Evolutionary conservation across 306 rosid species (phyloP).

Genomic region (Rosa persica): DNA sequence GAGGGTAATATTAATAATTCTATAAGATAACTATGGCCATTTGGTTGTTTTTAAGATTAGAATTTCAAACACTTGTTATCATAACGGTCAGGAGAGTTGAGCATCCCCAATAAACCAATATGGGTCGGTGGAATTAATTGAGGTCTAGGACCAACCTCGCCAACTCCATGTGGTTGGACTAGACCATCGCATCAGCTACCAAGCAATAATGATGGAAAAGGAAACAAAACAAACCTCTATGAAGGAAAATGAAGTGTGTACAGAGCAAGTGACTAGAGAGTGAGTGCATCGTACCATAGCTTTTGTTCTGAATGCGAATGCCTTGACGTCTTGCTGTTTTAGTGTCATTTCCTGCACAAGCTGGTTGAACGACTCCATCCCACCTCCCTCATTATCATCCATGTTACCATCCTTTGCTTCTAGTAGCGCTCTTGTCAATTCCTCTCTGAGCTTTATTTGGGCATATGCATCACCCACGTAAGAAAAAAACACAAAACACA

Average conservation of each 20-base stretch:
- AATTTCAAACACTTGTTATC: neutral
- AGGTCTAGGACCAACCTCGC: conserved; percentile 12
- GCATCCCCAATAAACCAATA: neutral
- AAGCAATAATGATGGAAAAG: neutral
- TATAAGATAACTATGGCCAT: neutral
- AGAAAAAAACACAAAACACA: conserved; percentile 18
- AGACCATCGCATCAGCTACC: conserved; percentile 11
- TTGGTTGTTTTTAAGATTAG: neutral
- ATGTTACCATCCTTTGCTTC: conserved; percentile 54
- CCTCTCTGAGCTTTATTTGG: conserved; percentile 72
- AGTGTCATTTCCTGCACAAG: conserved; percentile 72
- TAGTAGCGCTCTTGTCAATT: conserved; percentile 61
- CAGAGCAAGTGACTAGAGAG: neutral
- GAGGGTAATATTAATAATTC: neutral
- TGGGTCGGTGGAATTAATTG: conserved; percentile 6
- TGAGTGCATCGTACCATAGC: conserved; percentile 57
- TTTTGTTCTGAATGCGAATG: conserved; percentile 85
- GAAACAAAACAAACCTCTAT: neutral
- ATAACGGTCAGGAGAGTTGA: conserved; percentile 16
- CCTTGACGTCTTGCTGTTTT: conserved; percentile 58
- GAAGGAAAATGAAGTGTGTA: neutral
- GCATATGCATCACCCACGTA: conserved; percentile 29
- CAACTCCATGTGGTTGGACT: conserved; percentile 15
- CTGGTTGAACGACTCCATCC: conserved; percentile 68
- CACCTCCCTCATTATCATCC: conserved; percentile 39